Evolutionary conservation across 495 filamentous ascomycete genomes (phyloP).

Genomic region (Niebla homalea): DNA sequence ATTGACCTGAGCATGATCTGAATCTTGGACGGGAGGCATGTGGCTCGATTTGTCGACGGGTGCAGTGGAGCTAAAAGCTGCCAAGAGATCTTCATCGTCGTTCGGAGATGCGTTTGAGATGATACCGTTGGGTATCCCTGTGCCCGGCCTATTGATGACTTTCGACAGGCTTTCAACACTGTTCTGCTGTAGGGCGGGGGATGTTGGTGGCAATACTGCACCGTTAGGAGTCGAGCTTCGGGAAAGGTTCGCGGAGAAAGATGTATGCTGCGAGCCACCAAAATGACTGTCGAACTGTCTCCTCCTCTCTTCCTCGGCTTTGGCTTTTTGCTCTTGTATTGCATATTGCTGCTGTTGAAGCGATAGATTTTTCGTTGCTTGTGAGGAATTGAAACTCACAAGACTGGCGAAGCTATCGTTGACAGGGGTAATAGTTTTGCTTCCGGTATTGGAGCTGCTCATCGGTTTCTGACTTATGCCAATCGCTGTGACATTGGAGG

Average conservation of each 20-base stretch:
- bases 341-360: slow-evolving; percentile 76
- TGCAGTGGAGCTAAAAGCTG: slow-evolving; percentile 47
- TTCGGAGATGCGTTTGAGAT: slow-evolving; percentile 14
- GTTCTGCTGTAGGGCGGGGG: slow-evolving; percentile 11
- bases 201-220: slow-evolving; percentile 9
- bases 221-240: slow-evolving; percentile 32
- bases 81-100: slow-evolving; percentile 47
- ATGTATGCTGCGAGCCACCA: slow-evolving; percentile 46
- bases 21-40: slow-evolving; percentile 21
- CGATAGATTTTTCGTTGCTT: slow-evolving; percentile 54
- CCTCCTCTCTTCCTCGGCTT: slow-evolving; percentile 58
- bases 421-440: slow-evolving; percentile 46
- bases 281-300: slow-evolving; percentile 60
- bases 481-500: slow-evolving; percentile 39
- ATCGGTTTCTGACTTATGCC: slow-evolving; percentile 34
- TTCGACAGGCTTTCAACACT: slow-evolving; percentile 14
- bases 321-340: slow-evolving; percentile 62
- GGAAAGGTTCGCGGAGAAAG: slow-evolving; percentile 53
- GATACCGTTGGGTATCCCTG: slow-evolving; percentile 10
- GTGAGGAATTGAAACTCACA: slow-evolving; percentile 60
- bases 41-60: slow-evolving; percentile 50
- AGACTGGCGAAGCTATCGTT: slow-evolving; percentile 85
- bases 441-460: slow-evolving; percentile 8
- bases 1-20: neutral
- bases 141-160: slow-evolving; percentile 25